Conservation (phyloP, 805 yeast species). For the Candida ipomoeae region DNA sequence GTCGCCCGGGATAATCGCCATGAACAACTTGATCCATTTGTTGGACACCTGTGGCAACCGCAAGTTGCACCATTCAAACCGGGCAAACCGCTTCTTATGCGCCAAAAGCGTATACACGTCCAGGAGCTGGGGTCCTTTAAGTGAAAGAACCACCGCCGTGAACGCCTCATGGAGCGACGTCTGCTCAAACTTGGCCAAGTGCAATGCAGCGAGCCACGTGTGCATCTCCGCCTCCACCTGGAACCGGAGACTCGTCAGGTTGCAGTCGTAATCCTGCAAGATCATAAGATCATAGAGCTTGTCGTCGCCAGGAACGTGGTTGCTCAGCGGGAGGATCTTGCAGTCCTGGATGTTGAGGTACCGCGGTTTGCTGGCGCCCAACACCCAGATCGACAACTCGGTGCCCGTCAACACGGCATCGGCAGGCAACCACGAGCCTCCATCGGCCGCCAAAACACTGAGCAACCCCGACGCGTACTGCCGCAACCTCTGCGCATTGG, state of each 20-base stretch:
- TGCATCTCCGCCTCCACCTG: conserved; percentile 19
- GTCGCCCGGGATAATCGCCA: conserved; percentile 46
- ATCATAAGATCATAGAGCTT: conserved; percentile 21
- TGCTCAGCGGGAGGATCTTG: conserved; percentile 15
- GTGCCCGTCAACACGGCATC: conserved; percentile 47
- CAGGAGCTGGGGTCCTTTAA: conserved; percentile 51
- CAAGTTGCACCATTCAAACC: conserved; percentile 60
- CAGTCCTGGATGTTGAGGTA: conserved; percentile 51
- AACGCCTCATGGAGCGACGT: conserved; percentile 56
- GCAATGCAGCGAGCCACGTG: conserved; percentile 46
- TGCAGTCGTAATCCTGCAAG: conserved; percentile 27
- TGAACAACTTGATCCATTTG: conserved; percentile 56
- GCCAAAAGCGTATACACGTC: conserved; percentile 58
- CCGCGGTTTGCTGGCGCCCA: conserved; percentile 44
- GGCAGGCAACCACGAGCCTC: conserved; percentile 30
- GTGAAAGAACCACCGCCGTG: conserved; percentile 59
- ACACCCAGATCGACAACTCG: conserved; percentile 48
- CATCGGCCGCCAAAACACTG: conserved; percentile 25
- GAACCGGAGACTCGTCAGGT: conserved; percentile 24
- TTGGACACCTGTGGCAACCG: conserved; percentile 55
- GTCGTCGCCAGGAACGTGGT: conserved; percentile 12
- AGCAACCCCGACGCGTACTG: conserved; percentile 54
- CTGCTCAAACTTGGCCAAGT: conserved; percentile 54
- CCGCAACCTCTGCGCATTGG: conserved; percentile 66
- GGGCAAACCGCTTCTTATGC: conserved; percentile 42